Evolutionary conservation across 148 eudicot genomes (phyloP).

Genomic region (Vaccinium macrocarpon): DNA sequence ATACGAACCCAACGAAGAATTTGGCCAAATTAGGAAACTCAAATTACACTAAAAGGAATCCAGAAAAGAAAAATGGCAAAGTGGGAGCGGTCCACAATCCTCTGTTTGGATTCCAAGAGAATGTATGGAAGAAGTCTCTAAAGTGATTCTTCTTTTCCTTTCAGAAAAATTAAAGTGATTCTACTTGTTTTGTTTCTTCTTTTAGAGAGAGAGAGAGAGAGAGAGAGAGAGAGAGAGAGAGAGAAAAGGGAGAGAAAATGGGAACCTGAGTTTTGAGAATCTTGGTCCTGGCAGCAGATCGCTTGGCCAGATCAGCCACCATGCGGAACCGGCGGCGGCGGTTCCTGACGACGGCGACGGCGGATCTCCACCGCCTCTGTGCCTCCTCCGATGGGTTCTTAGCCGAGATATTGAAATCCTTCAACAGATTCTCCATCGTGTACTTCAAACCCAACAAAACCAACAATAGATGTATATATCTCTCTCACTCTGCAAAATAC

Average conservation of each 20-base stretch:
- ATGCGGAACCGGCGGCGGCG: constrained; percentile 52
- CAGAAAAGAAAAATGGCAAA: neutral
- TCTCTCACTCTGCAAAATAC: too few species aligned
- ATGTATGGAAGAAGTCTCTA: neutral
- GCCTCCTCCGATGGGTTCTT: constrained; percentile 57
- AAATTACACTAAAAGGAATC: neutral
- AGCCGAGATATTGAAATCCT: constrained; percentile 43
- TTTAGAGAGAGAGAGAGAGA: neutral
- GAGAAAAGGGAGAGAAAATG: neutral
- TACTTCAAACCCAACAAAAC: neutral
- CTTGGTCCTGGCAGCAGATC: constrained; percentile 30
- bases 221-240: neutral
- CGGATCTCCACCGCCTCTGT: constrained; percentile 42
- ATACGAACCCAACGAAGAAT: neutral
- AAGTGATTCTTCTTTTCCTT: too few species aligned
- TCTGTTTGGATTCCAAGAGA: neutral
- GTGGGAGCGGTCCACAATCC: neutral
- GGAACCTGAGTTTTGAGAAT: constrained; percentile 43
- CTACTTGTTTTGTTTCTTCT: neutral
- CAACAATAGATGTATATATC: neutral
- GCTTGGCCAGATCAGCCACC: constrained; percentile 48
- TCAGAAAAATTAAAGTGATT: neutral
- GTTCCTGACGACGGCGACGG: constrained; percentile 42
- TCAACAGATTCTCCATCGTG: constrained; percentile 26
- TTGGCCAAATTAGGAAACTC: neutral